Evolutionary conservation across 768 basidiomycete species (phyloP), one percentile per base, ranked within the genome.

Genomic region (Collybia mongolica): DNA sequence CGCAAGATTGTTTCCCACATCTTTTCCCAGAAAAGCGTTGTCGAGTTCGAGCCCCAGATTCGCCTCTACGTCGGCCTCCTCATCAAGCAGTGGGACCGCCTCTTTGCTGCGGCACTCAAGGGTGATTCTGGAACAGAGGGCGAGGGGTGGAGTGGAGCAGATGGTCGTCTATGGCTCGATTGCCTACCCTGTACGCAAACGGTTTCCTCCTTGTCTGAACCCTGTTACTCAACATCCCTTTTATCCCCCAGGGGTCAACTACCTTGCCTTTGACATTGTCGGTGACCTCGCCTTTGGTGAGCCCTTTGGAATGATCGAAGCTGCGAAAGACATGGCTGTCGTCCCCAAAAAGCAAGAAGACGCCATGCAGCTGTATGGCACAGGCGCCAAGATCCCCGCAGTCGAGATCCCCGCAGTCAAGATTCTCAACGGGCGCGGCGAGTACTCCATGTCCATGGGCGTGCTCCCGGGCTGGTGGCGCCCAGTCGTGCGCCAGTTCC

Each of bases 1-100:
- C 84, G 92, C 71, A 96, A 96, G 71, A 90, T 97, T 53, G 81
- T 96, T 40, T 86, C 90, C 0, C 83, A 90, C 61, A 86, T 91
- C 59, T 90, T 90, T 68, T 85, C 86, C 1, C 86, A 88, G 62
- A 93, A 93, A 72, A 89, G 68, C 48, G 90, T 96, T 3, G 64
- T 90, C 51, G 88, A 91, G 57, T 95, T 96, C 53, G 91, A 94
- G 64, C 88, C 90, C 0, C 81, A 90, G 52, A 80, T 93, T 47
- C 72, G 80, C 3, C 59, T 72, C 1, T 82, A 88, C 57, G 77
- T 93, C 17, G 65, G 61, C 1, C 69, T 77, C 45, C 67, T 94
- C 49, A 63, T 92, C 52, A 64, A 63, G 14, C 88, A 92, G 60
- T 93, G 90, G 90, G 90, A 93, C 58, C 72, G 79, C 11, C 71